phyloP scores from a whole-genome alignment of 176 grass and related monocot species.

The Eragrostis nindensis region DNA sequence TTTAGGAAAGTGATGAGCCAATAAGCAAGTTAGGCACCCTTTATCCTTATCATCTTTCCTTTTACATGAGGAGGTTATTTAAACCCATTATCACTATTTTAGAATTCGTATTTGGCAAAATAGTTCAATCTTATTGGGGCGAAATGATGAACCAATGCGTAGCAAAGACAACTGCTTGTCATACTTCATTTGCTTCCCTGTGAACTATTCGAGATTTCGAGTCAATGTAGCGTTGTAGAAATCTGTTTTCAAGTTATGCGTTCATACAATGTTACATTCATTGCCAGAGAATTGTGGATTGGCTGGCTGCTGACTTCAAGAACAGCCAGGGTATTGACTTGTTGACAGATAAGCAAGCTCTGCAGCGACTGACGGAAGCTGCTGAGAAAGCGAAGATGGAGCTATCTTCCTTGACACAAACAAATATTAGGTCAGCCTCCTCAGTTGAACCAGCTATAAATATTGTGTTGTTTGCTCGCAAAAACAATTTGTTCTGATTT shows the following conservation, averaged over 20 bases:
- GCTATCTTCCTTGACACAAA: conserved; percentile 67
- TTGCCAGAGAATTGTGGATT: conserved; percentile 77
- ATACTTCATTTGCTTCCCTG: background rate
- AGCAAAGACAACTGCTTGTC: background rate
- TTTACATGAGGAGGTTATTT: background rate
- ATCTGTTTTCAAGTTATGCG: too few species aligned
- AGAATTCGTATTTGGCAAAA: background rate
- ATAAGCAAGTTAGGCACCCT: background rate
- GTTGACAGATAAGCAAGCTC: conserved; percentile 77
- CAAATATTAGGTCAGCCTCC: conserved; percentile 62
- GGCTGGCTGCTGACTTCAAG: conserved; percentile 64
- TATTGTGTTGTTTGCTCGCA: background rate
- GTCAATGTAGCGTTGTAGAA: background rate
- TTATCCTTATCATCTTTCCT: background rate
- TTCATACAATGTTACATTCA: conserved; percentile 2
- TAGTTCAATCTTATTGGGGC: background rate
- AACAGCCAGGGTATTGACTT: conserved; percentile 73
- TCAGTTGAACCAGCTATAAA: background rate
- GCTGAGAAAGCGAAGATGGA: conserved; percentile 91
- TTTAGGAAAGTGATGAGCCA: background rate
- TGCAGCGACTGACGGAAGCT: conserved; percentile 75
- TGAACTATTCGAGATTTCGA: background rate
- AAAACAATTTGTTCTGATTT: conserved; percentile 4
- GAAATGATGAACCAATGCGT: background rate
- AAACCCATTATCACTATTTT: background rate